Evolutionary conservation across 2,329 filamentous ascomycete species (phyloP).

Genomic region (Monosporascus sp.): DNA sequence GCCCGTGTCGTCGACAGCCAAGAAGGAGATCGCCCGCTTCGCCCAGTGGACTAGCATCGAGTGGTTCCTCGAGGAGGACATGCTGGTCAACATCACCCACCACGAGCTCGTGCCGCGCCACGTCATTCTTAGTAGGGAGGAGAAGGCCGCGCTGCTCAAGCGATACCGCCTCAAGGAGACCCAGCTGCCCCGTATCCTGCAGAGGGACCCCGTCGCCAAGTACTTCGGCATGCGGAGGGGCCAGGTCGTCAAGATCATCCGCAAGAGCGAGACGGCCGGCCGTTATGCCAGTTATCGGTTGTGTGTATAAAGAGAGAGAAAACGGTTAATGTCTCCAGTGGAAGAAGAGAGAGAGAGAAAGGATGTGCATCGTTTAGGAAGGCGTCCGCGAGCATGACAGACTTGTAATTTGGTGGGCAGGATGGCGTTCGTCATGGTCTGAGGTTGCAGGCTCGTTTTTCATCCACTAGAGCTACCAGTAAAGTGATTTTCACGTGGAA

Average conservation of each 20-base stretch:
- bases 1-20: constrained; percentile 76
- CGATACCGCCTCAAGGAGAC: constrained; percentile 96
- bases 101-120: constrained; percentile 96
- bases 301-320: constrained; percentile 45
- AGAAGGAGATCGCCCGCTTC: constrained; percentile 78
- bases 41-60: constrained; percentile 77
- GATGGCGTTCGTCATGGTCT: constrained; percentile 12
- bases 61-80: constrained; percentile 91
- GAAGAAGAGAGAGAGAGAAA: constrained; percentile 4
- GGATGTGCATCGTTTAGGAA: not conserved
- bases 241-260: constrained; percentile 97
- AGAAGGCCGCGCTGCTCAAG: constrained; percentile 80
- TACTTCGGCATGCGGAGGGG: constrained; percentile 88
- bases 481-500: not conserved
- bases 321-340: constrained; percentile 1
- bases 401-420: not conserved
- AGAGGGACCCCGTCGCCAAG: constrained; percentile 85
- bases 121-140: constrained; percentile 80
- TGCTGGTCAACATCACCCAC: constrained; percentile 96
- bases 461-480: not conserved
- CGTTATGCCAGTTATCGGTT: constrained; percentile 91
- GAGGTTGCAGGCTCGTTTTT: not conserved
- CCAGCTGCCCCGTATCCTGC: constrained; percentile 86
- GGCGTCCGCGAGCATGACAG: not conserved
- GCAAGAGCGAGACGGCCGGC: constrained; percentile 90